phyloP scores from a whole-genome alignment of 768 basidiomycete species.

The Boletus vinaceobasis region DNA sequence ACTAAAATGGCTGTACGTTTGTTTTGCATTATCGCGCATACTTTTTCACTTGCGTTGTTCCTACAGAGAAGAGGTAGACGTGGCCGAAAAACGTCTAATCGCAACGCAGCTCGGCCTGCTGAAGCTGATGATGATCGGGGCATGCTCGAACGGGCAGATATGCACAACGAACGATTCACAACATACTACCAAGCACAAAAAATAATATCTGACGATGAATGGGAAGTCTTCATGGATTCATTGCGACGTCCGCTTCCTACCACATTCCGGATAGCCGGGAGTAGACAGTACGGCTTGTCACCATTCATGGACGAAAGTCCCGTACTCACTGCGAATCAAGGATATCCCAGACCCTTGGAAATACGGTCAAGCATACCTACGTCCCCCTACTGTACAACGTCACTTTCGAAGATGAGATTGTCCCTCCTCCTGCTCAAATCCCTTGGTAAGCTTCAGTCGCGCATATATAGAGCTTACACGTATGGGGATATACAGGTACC shows the following conservation, averaged over 20 bases:
- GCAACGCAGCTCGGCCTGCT: conserved; percentile 3
- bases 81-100: conserved; percentile 7
- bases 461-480: not conserved
- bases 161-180: conserved; percentile 67
- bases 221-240: conserved; percentile 65
- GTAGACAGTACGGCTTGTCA: conserved; percentile 60
- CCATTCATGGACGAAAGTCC: not conserved
- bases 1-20: conserved; percentile 20
- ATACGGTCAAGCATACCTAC: conserved; percentile 71
- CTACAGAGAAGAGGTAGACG: conserved; percentile 20
- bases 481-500: conserved; percentile 61
- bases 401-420: conserved; percentile 67
- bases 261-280: conserved; percentile 90
- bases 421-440: conserved; percentile 80
- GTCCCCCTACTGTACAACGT: conserved; percentile 73
- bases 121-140: conserved; percentile 42
- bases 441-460: conserved; percentile 58
- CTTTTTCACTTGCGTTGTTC: not conserved
- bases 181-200: conserved; percentile 74
- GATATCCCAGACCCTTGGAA: conserved; percentile 70
- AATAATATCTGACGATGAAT: conserved; percentile 75
- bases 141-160: conserved; percentile 55
- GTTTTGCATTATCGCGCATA: not conserved
- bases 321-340: conserved; percentile 36
- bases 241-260: conserved; percentile 79